phyloP scores from a whole-genome alignment of 2,329 filamentous ascomycete species.

The Fusarium nodosum region DNA sequence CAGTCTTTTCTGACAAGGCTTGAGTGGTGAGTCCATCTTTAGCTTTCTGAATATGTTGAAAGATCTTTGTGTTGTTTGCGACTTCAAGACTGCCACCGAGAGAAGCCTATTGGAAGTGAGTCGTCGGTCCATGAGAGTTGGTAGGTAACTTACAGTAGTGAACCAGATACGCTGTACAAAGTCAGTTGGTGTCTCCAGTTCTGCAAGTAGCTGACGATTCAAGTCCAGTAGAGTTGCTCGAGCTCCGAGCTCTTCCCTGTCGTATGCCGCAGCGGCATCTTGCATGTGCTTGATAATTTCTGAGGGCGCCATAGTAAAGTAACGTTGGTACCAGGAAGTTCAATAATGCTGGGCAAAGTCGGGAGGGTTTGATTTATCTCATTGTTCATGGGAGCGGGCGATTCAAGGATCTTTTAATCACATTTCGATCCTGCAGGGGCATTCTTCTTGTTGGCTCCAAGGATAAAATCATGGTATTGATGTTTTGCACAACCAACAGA shows the following conservation, averaged over 20 bases:
- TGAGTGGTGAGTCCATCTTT: slow-evolving; percentile 16
- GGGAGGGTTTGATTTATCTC: not conserved
- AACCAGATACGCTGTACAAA: slow-evolving; percentile 33
- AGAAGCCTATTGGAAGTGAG: slow-evolving; percentile 20
- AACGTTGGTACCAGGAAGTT: not conserved
- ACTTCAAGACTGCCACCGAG: slow-evolving; percentile 25
- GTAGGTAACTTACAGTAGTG: slow-evolving; percentile 10
- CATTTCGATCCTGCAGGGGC: not conserved
- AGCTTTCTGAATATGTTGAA: slow-evolving; percentile 16
- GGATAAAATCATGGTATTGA: not conserved
- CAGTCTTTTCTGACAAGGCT: slow-evolving; percentile 15
- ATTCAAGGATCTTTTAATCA: slow-evolving; percentile 5
- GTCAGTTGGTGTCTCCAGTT: slow-evolving; percentile 32
- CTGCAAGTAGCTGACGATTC: slow-evolving; percentile 30
- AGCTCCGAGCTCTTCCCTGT: slow-evolving; percentile 21
- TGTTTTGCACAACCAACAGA: not conserved
- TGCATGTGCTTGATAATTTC: slow-evolving; percentile 26
- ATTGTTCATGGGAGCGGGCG: not conserved
- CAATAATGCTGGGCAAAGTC: not conserved
- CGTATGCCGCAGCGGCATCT: slow-evolving; percentile 15
- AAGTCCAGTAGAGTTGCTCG: slow-evolving; percentile 28
- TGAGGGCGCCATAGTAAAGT: slow-evolving; percentile 14
- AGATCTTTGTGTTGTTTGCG: slow-evolving; percentile 23
- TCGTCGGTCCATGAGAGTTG: not conserved
- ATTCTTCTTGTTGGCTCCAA: not conserved